Percentiles rank a stretch among this genome's conserved stretches.
Conservation (phyloP, 306 rosid species). For the Datisca glomerata region DNA sequence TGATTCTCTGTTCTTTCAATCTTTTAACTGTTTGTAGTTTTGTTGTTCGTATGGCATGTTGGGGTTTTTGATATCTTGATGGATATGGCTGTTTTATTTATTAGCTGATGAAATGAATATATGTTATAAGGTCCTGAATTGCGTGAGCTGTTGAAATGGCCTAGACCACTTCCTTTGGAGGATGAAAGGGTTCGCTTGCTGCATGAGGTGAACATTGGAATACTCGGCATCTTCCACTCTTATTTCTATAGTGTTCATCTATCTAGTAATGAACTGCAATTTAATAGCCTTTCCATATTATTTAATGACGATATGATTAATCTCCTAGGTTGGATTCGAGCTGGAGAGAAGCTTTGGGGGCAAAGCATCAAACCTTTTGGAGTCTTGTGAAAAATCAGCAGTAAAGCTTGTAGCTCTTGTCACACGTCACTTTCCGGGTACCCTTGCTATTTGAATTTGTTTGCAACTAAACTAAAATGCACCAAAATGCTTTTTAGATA, state of each 20-base stretch:
- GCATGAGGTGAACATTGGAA: slow-evolving; percentile 50
- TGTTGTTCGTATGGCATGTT: no score
- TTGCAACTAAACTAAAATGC: no score
- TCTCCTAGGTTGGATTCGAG: slow-evolving; percentile 45
- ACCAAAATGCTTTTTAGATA: no score
- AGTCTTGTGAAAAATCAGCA: slow-evolving; percentile 82
- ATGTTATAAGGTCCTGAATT: slow-evolving; percentile 55
- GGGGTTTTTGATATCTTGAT: no score
- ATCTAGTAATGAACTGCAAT: slow-evolving; percentile 3
- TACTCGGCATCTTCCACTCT: slow-evolving; percentile 2
- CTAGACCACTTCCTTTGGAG: slow-evolving; percentile 93
- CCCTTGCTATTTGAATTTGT: not conserved
- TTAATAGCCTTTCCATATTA: no score
- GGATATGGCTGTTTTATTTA: slow-evolving; percentile 1
- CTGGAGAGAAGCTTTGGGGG: slow-evolving; percentile 73
- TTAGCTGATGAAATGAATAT: slow-evolving; percentile 10
- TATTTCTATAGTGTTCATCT: no score
- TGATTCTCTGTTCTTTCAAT: no score
- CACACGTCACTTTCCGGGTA: slow-evolving; percentile 92
- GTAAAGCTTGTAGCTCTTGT: slow-evolving; percentile 75
- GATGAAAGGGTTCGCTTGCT: slow-evolving; percentile 87
- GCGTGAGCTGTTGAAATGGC: slow-evolving; percentile 77
- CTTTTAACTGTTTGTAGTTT: no score
- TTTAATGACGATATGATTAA: not conserved
- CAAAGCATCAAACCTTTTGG: slow-evolving; percentile 69